A percentile compares a stretch with the other conserved stretches of the same genome.
Conservation (phyloP, 257 asterid genomes). For the Plectranthus barbatus region DNA sequence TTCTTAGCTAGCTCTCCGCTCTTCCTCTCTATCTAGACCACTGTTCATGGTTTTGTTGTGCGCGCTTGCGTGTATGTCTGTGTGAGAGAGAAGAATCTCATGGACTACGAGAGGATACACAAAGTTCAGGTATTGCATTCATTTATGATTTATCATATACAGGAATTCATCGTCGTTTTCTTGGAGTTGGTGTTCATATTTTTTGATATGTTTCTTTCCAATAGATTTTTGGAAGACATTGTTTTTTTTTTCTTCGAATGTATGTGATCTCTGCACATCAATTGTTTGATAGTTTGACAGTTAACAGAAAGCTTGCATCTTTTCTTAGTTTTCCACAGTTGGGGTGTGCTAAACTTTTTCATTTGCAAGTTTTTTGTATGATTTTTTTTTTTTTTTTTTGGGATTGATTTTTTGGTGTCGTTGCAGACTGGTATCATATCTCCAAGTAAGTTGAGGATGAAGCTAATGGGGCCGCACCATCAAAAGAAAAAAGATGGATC, state of each 20-base stretch:
- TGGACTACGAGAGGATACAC: constrained; percentile 99
- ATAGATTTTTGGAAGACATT: not conserved
- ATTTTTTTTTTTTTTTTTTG: not conserved
- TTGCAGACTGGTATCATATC: constrained; percentile 76
- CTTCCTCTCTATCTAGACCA: constrained; percentile 10
- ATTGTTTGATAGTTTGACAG: constrained; percentile 1
- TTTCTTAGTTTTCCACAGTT: constrained; percentile 2
- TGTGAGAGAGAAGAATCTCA: constrained; percentile 32
- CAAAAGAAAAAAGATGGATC: constrained; percentile 78
- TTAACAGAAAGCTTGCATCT: not conserved
- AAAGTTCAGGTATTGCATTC: constrained; percentile 59
- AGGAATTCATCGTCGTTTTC: constrained; percentile 11
- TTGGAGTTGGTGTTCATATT: not conserved
- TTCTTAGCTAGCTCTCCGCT: not conserved
- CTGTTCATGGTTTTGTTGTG: constrained; percentile 8
- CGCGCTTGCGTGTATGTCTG: constrained; percentile 2
- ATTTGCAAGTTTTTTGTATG: not conserved
- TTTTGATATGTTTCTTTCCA: not conserved
- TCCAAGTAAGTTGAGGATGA: constrained; percentile 89
- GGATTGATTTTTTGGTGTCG: not conserved
- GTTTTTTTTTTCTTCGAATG: not conserved
- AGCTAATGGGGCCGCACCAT: constrained; percentile 54
- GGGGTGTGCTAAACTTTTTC: not conserved
- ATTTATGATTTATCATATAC: constrained; percentile 2
- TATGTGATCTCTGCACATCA: constrained; percentile 10